Percentiles rank a stretch among this genome's conserved stretches.
Evolutionary conservation across 768 basidiomycete genomes (phyloP).

Genomic region (Hebeloma cylindrosporum): DNA sequence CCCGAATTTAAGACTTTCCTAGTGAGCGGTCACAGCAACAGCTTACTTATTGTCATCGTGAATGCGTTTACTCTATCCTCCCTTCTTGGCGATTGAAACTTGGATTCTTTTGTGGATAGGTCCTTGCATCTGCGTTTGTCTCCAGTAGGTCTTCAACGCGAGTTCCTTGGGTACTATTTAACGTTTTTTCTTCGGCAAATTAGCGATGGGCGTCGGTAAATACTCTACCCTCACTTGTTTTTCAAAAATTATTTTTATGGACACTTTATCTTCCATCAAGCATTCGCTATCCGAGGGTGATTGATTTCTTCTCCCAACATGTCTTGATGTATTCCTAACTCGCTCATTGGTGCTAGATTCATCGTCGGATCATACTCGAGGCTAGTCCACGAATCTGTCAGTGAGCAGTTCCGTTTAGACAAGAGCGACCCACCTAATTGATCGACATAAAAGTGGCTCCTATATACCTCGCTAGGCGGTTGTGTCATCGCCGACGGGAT

Average conservation of each 20-base stretch:
- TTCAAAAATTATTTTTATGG: background rate
- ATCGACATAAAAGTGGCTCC: no score
- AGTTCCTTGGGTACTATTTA: background rate
- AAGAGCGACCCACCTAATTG: background rate
- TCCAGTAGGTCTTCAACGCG: slow-evolving; percentile 5
- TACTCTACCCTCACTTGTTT: background rate
- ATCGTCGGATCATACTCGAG: slow-evolving; percentile 19
- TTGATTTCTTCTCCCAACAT: background rate
- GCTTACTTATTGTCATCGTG: slow-evolving; percentile 17
- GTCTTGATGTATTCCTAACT: background rate
- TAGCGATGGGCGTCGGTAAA: slow-evolving; percentile 19
- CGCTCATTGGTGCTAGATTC: slow-evolving; percentile 10
- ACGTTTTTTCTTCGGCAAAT: background rate
- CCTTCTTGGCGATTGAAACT: background rate
- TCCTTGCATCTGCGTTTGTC: slow-evolving; percentile 13
- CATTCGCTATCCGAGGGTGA: slow-evolving; percentile 18
- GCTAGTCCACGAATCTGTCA: slow-evolving; percentile 21
- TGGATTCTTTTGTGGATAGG: background rate
- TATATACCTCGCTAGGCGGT: slow-evolving; percentile 24
- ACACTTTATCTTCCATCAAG: background rate
- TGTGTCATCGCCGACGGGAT: slow-evolving; percentile 24
- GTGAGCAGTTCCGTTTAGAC: background rate
- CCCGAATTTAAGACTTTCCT: background rate
- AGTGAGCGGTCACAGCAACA: slow-evolving; percentile 21
- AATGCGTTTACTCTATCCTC: background rate